Percentiles rank a stretch among this genome's conserved stretches.
phyloP scores from a whole-genome alignment of 2,329 filamentous ascomycete genomes.

The Elsinoe batatas region DNA sequence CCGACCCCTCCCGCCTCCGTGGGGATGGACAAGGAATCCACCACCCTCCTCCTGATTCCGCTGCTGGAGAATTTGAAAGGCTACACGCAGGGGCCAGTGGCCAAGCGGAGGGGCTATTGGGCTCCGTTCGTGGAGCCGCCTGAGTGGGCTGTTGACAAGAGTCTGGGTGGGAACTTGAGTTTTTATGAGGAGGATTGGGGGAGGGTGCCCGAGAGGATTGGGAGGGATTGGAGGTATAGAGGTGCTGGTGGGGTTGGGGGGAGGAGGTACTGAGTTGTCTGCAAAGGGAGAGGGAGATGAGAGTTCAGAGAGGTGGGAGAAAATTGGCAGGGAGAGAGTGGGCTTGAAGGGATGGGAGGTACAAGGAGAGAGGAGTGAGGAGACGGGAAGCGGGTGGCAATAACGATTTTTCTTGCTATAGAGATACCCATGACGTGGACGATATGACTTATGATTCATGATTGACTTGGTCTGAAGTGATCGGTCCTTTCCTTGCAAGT shows the following conservation, averaged over 20 bases:
- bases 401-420: not conserved
- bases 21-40: not conserved
- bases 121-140: slow-evolving; percentile 30
- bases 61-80: slow-evolving; percentile 34
- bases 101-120: slow-evolving; percentile 31
- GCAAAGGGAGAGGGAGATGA: not conserved
- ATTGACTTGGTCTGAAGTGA: no score
- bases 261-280: not conserved
- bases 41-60: slow-evolving; percentile 31
- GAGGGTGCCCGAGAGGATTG: slow-evolving; percentile 28
- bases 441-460: not conserved
- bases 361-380: not conserved
- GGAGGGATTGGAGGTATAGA: slow-evolving; percentile 29
- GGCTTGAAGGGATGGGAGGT: not conserved
- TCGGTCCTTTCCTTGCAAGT: no score
- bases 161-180: slow-evolving; percentile 29
- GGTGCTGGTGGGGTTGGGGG: slow-evolving; percentile 18
- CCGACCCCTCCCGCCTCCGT: not conserved
- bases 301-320: not conserved
- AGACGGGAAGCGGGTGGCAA: not conserved
- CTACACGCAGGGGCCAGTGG: slow-evolving; percentile 30
- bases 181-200: slow-evolving; percentile 34
- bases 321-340: not conserved
- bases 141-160: slow-evolving; percentile 31
- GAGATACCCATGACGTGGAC: not conserved